phyloP scores from a whole-genome alignment of 1,284 basidiomycete genomes.

The Ustilago shanxiensis region DNA sequence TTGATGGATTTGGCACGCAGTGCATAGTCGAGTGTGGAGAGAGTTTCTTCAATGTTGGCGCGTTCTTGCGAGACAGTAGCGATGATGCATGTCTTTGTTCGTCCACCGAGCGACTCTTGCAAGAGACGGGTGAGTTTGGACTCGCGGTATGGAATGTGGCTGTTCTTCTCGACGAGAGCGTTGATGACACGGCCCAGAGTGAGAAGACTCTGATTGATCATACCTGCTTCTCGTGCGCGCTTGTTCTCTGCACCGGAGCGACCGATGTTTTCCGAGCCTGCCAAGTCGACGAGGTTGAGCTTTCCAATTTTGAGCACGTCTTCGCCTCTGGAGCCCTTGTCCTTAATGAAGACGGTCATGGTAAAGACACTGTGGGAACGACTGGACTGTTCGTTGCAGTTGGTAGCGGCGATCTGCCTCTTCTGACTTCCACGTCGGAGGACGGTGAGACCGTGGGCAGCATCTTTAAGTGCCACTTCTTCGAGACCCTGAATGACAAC shows the following conservation, averaged over 20 bases:
- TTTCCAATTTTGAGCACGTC: slow-evolving; percentile 94
- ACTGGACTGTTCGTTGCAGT: slow-evolving; percentile 96
- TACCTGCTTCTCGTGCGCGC: slow-evolving; percentile 94
- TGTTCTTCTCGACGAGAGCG: slow-evolving; percentile 88
- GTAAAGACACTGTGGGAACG: slow-evolving; percentile 99
- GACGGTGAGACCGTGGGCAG: slow-evolving; percentile 85
- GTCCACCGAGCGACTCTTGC: slow-evolving; percentile 98
- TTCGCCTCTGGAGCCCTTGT: slow-evolving; percentile 80
- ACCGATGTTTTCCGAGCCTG: slow-evolving; percentile 97
- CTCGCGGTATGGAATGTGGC: slow-evolving; percentile 87
- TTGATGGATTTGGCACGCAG: slow-evolving; percentile 94
- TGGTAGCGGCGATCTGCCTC: slow-evolving; percentile 93
- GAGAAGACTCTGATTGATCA: slow-evolving; percentile 98
- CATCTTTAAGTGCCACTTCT: slow-evolving; percentile 86
- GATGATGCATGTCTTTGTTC: slow-evolving; percentile 97
- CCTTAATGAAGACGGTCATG: slow-evolving; percentile 92
- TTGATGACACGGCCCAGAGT: slow-evolving; percentile 98
- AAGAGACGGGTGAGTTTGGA: slow-evolving; percentile 93
- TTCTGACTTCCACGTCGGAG: slow-evolving; percentile 89
- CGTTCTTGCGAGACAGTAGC: slow-evolving; percentile 77
- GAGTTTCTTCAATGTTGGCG: slow-evolving; percentile 91
- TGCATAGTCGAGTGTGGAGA: slow-evolving; percentile 97
- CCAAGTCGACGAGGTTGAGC: slow-evolving; percentile 95
- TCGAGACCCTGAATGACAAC: slow-evolving; percentile 95
- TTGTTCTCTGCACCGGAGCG: slow-evolving; percentile 95